phyloP scores from a whole-genome alignment of 345 rosid species.

The Salix exigua region DNA sequence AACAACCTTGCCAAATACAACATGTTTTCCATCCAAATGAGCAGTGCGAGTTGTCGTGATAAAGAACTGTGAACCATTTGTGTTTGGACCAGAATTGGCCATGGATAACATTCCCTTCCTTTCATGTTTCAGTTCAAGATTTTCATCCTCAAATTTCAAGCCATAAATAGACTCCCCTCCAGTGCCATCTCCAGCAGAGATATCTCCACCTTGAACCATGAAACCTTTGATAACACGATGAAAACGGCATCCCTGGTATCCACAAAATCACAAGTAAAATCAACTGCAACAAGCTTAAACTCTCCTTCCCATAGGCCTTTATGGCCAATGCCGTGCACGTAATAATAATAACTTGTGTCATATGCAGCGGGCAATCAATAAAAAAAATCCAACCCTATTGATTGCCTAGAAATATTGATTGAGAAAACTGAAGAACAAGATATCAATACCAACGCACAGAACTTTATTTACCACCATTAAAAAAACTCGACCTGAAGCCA shows the following conservation, averaged over 20 bases:
- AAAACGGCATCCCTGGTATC: conserved; percentile 68
- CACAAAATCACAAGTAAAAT: not conserved
- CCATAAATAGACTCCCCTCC: conserved; percentile 97
- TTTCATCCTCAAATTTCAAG: conserved; percentile 85
- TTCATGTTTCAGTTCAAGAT: conserved; percentile 83
- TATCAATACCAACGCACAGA: not conserved
- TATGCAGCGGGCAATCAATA: not conserved
- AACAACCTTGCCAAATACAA: conserved; percentile 77
- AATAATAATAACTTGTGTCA: not conserved
- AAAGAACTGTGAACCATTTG: conserved; percentile 97
- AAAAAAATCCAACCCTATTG: not conserved
- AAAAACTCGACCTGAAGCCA: not conserved
- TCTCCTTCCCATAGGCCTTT: not conserved
- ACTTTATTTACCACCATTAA: not conserved
- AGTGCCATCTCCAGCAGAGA: conserved; percentile 83
- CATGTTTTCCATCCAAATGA: conserved; percentile 91
- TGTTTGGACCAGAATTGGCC: conserved; percentile 85
- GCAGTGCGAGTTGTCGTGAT: conserved; percentile 80
- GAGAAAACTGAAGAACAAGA: not conserved
- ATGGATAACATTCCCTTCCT: conserved; percentile 92
- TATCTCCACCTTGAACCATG: conserved; percentile 95
- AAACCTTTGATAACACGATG: conserved; percentile 82
- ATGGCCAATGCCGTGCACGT: not conserved
- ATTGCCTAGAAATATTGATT: not conserved
- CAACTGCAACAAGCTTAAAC: not conserved